phyloP scores from a whole-genome alignment of 345 rosid genomes.

The Cardiospermum halicacabum region DNA sequence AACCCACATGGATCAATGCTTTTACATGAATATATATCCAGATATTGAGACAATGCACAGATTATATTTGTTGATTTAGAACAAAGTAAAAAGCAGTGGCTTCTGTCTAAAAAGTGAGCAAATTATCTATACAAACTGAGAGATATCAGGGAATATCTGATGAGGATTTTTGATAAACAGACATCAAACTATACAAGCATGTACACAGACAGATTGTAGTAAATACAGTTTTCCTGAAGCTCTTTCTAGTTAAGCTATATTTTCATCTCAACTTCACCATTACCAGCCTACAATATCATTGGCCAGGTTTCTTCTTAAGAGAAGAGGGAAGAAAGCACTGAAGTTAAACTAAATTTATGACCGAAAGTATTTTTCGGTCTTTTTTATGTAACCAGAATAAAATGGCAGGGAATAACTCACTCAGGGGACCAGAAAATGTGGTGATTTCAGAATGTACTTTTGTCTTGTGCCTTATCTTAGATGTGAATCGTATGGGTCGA shows the following conservation, averaged over 20 bases:
- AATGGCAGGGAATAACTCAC: neutral
- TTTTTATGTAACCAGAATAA: conserved; percentile 16
- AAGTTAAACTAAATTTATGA: conserved; percentile 5
- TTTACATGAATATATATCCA: too few species aligned
- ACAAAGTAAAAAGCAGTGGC: neutral
- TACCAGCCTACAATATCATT: conserved; percentile 18
- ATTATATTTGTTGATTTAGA: too few species aligned
- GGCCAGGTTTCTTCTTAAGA: conserved; percentile 15
- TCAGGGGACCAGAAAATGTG: neutral
- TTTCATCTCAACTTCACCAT: conserved; percentile 31
- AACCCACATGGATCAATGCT: too few species aligned
- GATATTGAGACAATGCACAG: too few species aligned
- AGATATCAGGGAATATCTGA: neutral
- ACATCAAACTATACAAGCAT: conserved; percentile 34
- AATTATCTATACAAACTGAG: neutral
- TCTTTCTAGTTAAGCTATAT: conserved; percentile 15
- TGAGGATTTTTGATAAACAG: conserved; percentile 1
- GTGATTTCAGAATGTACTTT: conserved; percentile 11
- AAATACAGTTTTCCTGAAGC: conserved; percentile 23
- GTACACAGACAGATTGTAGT: conserved; percentile 32
- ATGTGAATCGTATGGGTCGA: conserved; percentile 46
- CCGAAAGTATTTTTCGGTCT: conserved; percentile 17
- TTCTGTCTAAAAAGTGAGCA: neutral
- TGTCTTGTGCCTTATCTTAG: conserved; percentile 21
- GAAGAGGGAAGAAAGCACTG: conserved; percentile 20